phyloP scores from a whole-genome alignment of 2,329 filamentous ascomycete species.

The Lachnellula occidentalis region DNA sequence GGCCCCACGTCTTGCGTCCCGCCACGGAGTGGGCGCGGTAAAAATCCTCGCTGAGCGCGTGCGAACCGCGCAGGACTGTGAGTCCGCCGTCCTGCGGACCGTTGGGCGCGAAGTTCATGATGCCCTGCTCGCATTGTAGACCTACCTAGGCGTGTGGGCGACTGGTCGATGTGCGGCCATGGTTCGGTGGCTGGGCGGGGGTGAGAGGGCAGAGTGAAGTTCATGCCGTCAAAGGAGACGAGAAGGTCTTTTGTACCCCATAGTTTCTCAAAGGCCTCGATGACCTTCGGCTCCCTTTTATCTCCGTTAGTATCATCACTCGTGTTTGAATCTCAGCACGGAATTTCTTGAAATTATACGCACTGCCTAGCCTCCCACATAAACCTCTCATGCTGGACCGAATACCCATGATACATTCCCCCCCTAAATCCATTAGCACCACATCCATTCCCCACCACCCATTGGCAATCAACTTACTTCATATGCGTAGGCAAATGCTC shows the following conservation, averaged over 20 bases:
- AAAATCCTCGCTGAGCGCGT: conserved; percentile 30
- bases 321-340: no score
- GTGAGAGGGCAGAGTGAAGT: conserved; percentile 32
- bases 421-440: conserved; percentile 24
- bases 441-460: neutral
- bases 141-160: conserved; percentile 35
- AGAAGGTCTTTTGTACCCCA: conserved; percentile 38
- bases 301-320: no score
- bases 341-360: no score
- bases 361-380: conserved; percentile 32
- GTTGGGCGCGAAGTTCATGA: conserved; percentile 35
- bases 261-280: conserved; percentile 36
- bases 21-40: conserved; percentile 4
- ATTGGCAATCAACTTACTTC: neutral
- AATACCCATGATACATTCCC: conserved; percentile 36
- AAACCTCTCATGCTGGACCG: conserved; percentile 36
- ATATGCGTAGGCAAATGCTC: conserved; percentile 29
- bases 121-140: conserved; percentile 40
- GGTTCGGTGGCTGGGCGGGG: conserved; percentile 17
- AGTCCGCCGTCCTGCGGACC: conserved; percentile 33
- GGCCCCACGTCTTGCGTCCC: conserved; percentile 6
- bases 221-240: conserved; percentile 42
- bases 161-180: conserved; percentile 40
- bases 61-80: conserved; percentile 29
- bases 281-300: conserved; percentile 33